Base-by-base conservation (phyloP, 495 filamentous ascomycete species). In the Aspergillus sclerotiicarbonarius region DNA sequence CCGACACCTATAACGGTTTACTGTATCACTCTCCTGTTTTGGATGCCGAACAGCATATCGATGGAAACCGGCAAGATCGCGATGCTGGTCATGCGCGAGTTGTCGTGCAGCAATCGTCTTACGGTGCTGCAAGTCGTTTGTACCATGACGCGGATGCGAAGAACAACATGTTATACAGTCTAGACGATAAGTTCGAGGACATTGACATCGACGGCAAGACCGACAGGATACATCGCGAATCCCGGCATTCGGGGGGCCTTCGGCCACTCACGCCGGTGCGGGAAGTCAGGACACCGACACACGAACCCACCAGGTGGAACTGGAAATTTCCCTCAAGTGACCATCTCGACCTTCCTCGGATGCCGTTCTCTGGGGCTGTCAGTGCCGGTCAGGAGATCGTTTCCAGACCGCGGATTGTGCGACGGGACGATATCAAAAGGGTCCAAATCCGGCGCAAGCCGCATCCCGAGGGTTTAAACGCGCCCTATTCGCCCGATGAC, bases 361-460 rank as follows among this genome's bases (percentile, higher is more conserved):
- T 35, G 20, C 61, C 54, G 9, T 30, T 53, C 19, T 56, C 61
- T n/a, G 44, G 46, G 25, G 53, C 56, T 8, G 33, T 66, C 9
- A 63, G 49, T 8, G 58, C 63, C 31, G 43, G 56, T 6, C 58
- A 62, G 20, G 72, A 76, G 43, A 67, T 73, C 8, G 58, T 75
- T 7, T 71, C 72, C 3, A 56, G 63, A 8, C 74, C 74, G 6
- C 72, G 72, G 9, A 67, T 75, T 31, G 63, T 75, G 20, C 62
- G 65, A 10, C 65, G 59, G 15, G 67, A 74, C 30, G 74, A 76
- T 45, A 76, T 76, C 45, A 73, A 67, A 50, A 63, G 68, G 12
- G 69, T 76, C 1, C 57, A 75, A 20, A 68, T 73, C 32, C 67
- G 69, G 25, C 66, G 71, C 31, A 68, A 65, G 12, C 69, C 66